Base-by-base conservation (phyloP, 2,329 filamentous ascomycete species). In the Alternaria sp. region DNA sequence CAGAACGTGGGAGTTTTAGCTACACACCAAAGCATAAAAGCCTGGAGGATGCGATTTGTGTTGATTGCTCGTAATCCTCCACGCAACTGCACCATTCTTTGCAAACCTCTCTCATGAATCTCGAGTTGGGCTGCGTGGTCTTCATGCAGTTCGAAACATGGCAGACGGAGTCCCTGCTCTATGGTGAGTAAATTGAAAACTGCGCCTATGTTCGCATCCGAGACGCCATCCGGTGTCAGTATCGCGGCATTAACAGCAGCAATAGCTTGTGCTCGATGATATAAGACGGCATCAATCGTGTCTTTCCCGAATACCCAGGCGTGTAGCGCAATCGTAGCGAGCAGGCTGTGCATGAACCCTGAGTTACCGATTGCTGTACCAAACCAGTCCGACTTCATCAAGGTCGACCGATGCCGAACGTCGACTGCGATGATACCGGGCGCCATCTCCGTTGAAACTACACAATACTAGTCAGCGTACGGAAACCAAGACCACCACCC, bases 11-110 rank as follows among this genome's bases (percentile, higher is more conserved):
- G 59, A 57, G 60, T 34, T 38, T 34, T 42, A 46, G 54, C 51
- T 61, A 77, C 76, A 43, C 67, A 79, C 77, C 77, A 79, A 64
- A 79, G 73, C 70, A 79, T 78, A 71, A 79, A 78, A 24, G 77
- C 75, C 52, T 79, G 76, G 20, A 79, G 62, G n/a, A 77, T 76
- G 51, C 75, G 74, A 59, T 78, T 78, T 20, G 74, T 75, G 39
- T 66, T 69, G 38, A 79, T 73, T 54, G 68, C 70, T 48, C 52
- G 59, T 11, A 79, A 59, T 14, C 77, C 77, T 32, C 77, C 77
- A 14, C 77, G 69, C 49, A 78, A 43, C 51, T 74, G 68, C 14
- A 79, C 62, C 77, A 79, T 78, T 58, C 63, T 71, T 32, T 65
- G 67, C 63, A 79, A 43, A 5, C 76, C 77, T 28, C 70, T 70